Evolutionary conservation across 495 filamentous ascomycete species (phyloP), one percentile per base, ranked within the genome.

Genomic region (Podospora pseudoanserina): DNA sequence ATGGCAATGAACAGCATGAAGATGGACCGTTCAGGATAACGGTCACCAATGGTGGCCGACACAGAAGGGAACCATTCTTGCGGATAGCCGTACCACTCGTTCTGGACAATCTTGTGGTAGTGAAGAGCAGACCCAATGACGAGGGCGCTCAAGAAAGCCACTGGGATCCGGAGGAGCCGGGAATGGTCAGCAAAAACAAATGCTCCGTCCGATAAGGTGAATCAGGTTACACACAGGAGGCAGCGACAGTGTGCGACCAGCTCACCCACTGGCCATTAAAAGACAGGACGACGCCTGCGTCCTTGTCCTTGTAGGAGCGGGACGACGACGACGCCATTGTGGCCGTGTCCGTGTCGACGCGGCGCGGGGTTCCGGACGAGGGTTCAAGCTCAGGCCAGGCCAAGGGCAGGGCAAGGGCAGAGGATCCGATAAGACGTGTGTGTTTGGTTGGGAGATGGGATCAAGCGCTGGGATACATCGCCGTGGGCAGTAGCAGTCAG

Each of bases 31-130:
- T 99, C 96, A 32, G 96, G 96, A 76, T 98, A 98, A 39, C 95
- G 89, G 73, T 99, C 96, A 69, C 96, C 96, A 78, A 99, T 99
- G n/a, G 96, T 97, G 16, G 96, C 88, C 32, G 94, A 97, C 28
- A 99, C 96, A 26, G 96, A 99, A 54, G 96, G 96, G 71, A 99
- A 98, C 96, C 96, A 99, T 85, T 99, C 96, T 55, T 97, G 83
- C 1, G 96, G 96, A 79, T 97, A 99, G 73, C 96, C 91, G 80
- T 91, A 97, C 81, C 95, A 90, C 81, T 99, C 92, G 78, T 99
- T 99, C 78, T 97, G 84, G 20, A 99, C 96, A 65, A 99, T 99
- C 84, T 98, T 98, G 71, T 89, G 87, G 79, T 94, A 97, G 80
- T 99, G 96, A 60, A 99, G 82, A 63, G 82, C 89, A 76, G 90